Base-by-base conservation (phyloP, 345 rosid genomes). In the Citrus medica region DNA sequence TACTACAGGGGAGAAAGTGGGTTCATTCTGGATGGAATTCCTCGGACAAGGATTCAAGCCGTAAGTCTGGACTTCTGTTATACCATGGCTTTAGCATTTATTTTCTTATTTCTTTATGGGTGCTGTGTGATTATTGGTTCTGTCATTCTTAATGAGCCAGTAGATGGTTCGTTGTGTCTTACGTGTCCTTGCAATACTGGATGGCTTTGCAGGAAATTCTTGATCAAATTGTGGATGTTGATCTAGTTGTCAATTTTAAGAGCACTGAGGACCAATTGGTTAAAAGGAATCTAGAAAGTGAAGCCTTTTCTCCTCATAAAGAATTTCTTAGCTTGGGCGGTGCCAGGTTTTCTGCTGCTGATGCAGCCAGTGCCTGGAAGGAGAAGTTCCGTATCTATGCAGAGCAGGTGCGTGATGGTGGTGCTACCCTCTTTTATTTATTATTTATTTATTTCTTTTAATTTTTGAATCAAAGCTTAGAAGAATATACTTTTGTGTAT, bases 21-120 rank as follows among this genome's bases (percentile, higher is more conserved):
- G 67, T 96, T 96, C 87, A 91, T 96, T 82, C 90, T 96, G 40
- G 98, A 96, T 76, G 98, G 99, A 7, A 86, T 96, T 83, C 99
- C 99, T 63, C 93, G 94, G 32, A 91, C 97, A 22, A 88, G 89
- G 78, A 30, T 81, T 55, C 99, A 96, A 82, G 98, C 98, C 4
- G 92, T 92, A 73, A 82, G 93, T 85, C 65, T 66, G 32, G n/a
- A 74, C 14, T 59, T 40, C 6, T 61, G 22, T 53, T 38, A 24
- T 67, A 24, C 60, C 40, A 32, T 69, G 60, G 51, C 53, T 24
- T 60, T 37, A 63, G 2, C 55, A 22, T 37, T 69, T 62, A 17
- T 9, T 71, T 77, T 68, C 24, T 38, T 56, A 7, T 22, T 28
- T 32, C 3, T 32, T 5, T n/a, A 46, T n/a, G 32, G 46, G 66